Conservation (phyloP, 2,329 filamentous ascomycete genomes). For the Paraphaeosphaeria sporulosa region DNA sequence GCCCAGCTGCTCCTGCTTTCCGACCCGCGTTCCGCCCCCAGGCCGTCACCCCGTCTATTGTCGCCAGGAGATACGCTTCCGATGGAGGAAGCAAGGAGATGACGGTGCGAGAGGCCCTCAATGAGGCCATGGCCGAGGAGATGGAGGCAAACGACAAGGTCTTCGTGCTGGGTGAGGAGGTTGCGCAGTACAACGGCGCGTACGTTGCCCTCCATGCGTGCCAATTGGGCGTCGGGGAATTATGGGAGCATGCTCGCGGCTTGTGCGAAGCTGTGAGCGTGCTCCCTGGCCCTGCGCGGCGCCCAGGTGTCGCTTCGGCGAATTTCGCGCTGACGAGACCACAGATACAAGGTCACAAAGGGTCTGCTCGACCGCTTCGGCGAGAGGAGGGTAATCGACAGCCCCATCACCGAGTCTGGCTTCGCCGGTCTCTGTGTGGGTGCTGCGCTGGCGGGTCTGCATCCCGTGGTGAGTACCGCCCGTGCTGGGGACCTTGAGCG, state of each 20-base stretch:
- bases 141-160: conserved; percentile 94
- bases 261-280: background rate
- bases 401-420: conserved; percentile 96
- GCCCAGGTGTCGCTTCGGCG: conserved; percentile 5
- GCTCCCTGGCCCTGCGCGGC: background rate
- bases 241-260: background rate
- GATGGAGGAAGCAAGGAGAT: conserved; percentile 80
- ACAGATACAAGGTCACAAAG: conserved; percentile 96
- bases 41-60: conserved; percentile 57
- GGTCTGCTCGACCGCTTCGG: conserved; percentile 96
- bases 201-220: conserved; percentile 50
- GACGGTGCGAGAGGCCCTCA: conserved; percentile 95
- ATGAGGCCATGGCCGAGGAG: conserved; percentile 97
- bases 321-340: conserved; percentile 47
- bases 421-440: conserved; percentile 94
- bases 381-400: conserved; percentile 97
- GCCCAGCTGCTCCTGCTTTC: conserved; percentile 58
- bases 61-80: conserved; percentile 63
- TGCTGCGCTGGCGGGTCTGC: conserved; percentile 90
- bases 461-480: conserved; percentile 79
- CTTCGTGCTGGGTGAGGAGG: conserved; percentile 96
- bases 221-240: conserved; percentile 20
- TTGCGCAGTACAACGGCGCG: conserved; percentile 99
- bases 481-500: background rate
- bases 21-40: conserved; percentile 61